Evolutionary conservation across 2,329 filamentous ascomycete genomes (phyloP).

Genomic region (Colletotrichum plurivorum): DNA sequence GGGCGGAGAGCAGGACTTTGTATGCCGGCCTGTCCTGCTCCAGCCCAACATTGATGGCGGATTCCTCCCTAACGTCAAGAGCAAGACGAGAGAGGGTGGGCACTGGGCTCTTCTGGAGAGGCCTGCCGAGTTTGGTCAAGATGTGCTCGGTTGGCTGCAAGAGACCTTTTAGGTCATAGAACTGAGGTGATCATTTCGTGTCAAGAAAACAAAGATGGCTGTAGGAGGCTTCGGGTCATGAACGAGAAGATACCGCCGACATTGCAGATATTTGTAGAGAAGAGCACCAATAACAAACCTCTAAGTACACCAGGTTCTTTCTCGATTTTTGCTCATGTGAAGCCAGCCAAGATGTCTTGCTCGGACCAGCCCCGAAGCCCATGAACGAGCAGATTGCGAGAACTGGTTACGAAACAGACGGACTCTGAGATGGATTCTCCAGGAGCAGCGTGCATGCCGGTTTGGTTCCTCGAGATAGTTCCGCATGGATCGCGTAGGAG

Average conservation of each 20-base stretch:
- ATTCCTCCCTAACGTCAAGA: slow-evolving; percentile 45
- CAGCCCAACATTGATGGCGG: slow-evolving; percentile 41
- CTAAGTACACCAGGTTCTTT: no score
- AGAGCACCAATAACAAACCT: no score
- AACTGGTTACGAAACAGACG: no score
- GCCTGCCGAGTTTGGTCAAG: slow-evolving; percentile 45
- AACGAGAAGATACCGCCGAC: background rate
- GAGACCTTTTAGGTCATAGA: slow-evolving; percentile 17
- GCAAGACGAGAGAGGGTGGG: slow-evolving; percentile 43
- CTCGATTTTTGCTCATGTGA: no score
- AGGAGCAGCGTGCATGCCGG: background rate
- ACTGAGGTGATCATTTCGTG: background rate
- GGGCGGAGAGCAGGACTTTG: slow-evolving; percentile 45
- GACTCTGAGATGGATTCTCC: background rate
- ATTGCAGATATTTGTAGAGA: no score
- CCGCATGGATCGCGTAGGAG: no score
- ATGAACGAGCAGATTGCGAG: no score
- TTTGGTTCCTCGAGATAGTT: background rate
- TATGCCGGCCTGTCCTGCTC: slow-evolving; percentile 45
- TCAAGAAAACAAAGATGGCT: background rate
- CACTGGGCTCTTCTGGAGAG: slow-evolving; percentile 51
- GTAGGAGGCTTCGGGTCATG: background rate
- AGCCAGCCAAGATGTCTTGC: no score
- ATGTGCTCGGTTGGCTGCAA: slow-evolving; percentile 42
- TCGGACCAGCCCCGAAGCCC: no score